Evolutionary conservation across 192 early-diverging fungal genomes (phyloP).

Genomic region (Coemansia furcata): DNA sequence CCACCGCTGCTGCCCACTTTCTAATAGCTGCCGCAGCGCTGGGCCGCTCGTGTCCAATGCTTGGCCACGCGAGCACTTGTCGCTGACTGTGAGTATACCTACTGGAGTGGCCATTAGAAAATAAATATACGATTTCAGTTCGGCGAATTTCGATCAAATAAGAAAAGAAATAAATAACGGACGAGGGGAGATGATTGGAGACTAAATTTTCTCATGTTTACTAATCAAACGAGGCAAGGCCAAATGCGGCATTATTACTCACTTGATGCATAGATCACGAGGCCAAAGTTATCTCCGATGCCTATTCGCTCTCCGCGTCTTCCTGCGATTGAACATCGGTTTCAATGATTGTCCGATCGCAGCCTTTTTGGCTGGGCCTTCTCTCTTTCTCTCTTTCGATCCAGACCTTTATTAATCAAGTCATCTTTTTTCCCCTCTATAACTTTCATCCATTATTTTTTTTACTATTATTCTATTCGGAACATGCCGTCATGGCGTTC

Average conservation of each 20-base stretch:
- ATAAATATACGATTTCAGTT: not conserved
- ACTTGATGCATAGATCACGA: no score
- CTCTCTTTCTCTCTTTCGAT: not conserved
- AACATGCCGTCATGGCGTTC: constrained; percentile 37
- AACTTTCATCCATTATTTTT: not conserved
- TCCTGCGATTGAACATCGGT: no score
- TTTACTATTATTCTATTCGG: not conserved
- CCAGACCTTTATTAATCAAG: no score
- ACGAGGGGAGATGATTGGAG: not conserved
- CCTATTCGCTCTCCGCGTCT: not conserved
- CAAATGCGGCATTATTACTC: no score
- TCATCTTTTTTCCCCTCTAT: not conserved
- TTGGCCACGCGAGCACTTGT: constrained; percentile 55
- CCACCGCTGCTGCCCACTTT: constrained; percentile 21
- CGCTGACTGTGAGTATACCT: constrained; percentile 62
- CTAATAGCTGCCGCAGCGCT: constrained; percentile 37
- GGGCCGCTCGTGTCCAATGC: constrained; percentile 67
- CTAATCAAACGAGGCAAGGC: no score
- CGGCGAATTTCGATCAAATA: not conserved
- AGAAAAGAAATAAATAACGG: not conserved
- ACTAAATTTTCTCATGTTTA: no score
- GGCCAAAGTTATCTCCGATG: no score
- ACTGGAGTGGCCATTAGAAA: constrained; percentile 13
- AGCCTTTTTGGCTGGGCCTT: not conserved
- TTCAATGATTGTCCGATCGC: not conserved